Evolutionary conservation across 768 basidiomycete genomes (phyloP).

Genomic region (Hemileccinum rubropunctum): DNA sequence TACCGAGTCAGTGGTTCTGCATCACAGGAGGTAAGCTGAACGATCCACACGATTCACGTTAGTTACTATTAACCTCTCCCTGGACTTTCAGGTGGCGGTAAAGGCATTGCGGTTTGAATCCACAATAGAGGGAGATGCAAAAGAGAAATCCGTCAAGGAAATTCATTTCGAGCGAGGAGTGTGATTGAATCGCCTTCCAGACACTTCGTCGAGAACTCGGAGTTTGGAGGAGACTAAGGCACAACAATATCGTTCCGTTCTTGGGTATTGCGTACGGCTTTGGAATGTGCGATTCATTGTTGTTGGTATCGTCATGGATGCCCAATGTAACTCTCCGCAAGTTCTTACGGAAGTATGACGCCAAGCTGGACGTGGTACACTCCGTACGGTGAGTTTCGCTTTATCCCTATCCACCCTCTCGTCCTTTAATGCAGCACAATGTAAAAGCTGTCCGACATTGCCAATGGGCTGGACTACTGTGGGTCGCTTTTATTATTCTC

Average conservation of each 20-base stretch:
- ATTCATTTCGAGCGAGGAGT: no score
- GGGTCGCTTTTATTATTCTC: background rate
- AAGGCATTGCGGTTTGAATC: constrained; percentile 5
- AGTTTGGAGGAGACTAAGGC: constrained; percentile 5
- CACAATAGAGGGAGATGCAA: background rate
- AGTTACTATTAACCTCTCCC: background rate
- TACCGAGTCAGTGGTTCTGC: background rate
- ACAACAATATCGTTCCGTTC: constrained; percentile 1
- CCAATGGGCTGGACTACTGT: background rate
- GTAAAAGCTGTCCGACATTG: background rate
- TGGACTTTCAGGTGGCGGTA: background rate
- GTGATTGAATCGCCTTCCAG: background rate
- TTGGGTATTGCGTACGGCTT: background rate
- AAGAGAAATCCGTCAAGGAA: background rate
- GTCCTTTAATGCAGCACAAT: background rate
- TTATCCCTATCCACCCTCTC: background rate
- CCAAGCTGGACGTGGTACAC: background rate
- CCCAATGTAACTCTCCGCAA: constrained; percentile 19
- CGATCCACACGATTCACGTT: no score
- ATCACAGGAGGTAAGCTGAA: background rate
- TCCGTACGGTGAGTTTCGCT: constrained; percentile 12
- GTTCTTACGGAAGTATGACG: constrained; percentile 11
- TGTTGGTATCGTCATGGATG: constrained; percentile 29
- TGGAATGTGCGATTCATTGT: background rate
- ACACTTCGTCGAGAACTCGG: constrained; percentile 7